Evolutionary conservation across 495 filamentous ascomycete genomes (phyloP).

Genomic region (Daldinia bambusicola): DNA sequence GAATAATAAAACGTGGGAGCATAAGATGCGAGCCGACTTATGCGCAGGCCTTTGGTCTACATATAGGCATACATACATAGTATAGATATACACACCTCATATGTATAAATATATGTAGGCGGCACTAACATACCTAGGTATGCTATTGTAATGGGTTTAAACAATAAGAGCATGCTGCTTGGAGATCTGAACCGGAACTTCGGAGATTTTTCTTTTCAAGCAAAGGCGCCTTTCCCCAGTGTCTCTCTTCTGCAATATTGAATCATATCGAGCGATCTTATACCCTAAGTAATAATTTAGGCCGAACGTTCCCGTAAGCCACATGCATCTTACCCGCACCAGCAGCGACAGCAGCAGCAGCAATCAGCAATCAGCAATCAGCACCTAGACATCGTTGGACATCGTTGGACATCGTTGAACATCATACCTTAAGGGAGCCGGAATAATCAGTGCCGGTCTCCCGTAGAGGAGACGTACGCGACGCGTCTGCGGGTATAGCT

Average conservation of each 20-base stretch:
- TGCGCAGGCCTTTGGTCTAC: slow-evolving; percentile 31
- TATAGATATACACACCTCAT: no score
- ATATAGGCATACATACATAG: no score
- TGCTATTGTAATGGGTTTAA: slow-evolving; percentile 21
- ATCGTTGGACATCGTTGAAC: neutral
- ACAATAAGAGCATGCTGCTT: slow-evolving; percentile 37
- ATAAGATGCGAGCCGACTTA: slow-evolving; percentile 36
- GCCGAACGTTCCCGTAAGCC: slow-evolving; percentile 34
- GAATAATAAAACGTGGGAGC: slow-evolving; percentile 32
- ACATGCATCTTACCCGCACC: slow-evolving; percentile 16
- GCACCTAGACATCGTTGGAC: no score
- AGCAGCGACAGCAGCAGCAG: neutral
- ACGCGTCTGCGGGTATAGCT: neutral
- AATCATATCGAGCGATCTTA: slow-evolving; percentile 21
- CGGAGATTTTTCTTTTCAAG: slow-evolving; percentile 39
- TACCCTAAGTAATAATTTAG: slow-evolving; percentile 19
- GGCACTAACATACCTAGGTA: no score
- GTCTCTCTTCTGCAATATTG: slow-evolving; percentile 17
- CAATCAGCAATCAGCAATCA: no score
- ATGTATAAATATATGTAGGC: neutral
- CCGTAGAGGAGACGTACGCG: neutral
- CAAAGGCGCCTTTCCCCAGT: slow-evolving; percentile 31
- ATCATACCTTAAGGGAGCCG: slow-evolving; percentile 14
- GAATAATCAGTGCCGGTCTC: slow-evolving; percentile 19
- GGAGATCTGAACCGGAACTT: slow-evolving; percentile 39